Evolutionary conservation across 192 early-diverging fungal species (phyloP), one percentile per base, ranked within the genome.

Genomic region (Diversispora epigaea): DNA sequence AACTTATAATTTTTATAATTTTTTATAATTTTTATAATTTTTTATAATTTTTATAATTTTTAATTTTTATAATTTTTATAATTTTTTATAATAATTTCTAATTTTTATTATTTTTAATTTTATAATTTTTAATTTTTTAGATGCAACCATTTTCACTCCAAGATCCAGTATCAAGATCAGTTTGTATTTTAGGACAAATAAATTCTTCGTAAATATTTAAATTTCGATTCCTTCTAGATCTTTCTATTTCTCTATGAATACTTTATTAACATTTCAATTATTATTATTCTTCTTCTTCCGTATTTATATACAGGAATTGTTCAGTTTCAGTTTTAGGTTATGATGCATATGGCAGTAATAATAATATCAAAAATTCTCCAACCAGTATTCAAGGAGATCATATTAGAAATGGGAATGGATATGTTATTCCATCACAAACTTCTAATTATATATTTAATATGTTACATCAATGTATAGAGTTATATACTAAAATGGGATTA

Each of bases 1-100:
- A 39, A 79, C 77, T 25, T 87, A 81, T 63, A 80, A 84, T 71
- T n/a, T n/a, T n/a, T n/a, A n/a, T n/a, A n/a, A n/a, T n/a, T n/a
- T n/a, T n/a, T 78, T 85, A 80, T 58, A 83, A 73, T 21, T 81
- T 71, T 82, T 83, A 79, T 66, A 69, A 52, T 45, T 77, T 77
- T 50, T n/a, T n/a, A n/a, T 64, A 76, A 39, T 79, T 65, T 45
- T 78, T 55, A 57, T 75, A 76, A 12, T 43, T 41, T 45, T 39
- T 66, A 2, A 62, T n/a, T 55, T 76, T 61, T 32, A 50, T 66
- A 77, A 73, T 63, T 11, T 65, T 76, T n/a, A n/a, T 3, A 45
- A 68, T 55, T 19, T 73, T 71, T n/a, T 44, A 64, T n/a, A n/a
- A 79, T 66, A 69, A 52, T 45, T 77, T 77, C 44, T 64, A 76